phyloP scores from a whole-genome alignment of 2,329 filamentous ascomycete genomes.

The Claviceps africana region DNA sequence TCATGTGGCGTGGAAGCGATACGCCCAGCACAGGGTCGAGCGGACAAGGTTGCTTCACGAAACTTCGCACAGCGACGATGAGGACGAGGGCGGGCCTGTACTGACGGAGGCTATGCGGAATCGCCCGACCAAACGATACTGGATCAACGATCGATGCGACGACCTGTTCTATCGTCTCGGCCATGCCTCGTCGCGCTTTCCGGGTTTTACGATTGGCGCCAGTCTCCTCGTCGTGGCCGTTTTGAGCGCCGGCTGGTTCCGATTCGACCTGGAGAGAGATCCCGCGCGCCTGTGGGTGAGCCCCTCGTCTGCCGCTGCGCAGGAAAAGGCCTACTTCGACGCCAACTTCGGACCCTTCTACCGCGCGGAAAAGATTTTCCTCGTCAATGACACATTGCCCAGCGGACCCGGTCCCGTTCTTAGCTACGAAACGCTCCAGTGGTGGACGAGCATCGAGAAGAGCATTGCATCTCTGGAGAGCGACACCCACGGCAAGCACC shows the following conservation, averaged over 20 bases:
- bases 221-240: conserved; percentile 65
- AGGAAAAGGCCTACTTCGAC: conserved; percentile 92
- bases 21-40: conserved; percentile 62
- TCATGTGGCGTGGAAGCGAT: conserved; percentile 62
- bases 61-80: conserved; percentile 71
- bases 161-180: conserved; percentile 68
- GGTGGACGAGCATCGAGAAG: conserved; percentile 88
- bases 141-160: conserved; percentile 72
- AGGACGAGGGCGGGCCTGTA: conserved; percentile 74
- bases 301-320: conserved; percentile 74
- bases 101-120: conserved; percentile 66
- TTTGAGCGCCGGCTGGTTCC: conserved; percentile 75
- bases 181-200: conserved; percentile 67
- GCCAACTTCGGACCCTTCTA: conserved; percentile 90
- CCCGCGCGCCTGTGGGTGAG: conserved; percentile 95
- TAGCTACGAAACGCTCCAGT: conserved; percentile 73
- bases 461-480: conserved; percentile 62
- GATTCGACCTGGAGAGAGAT: conserved; percentile 79
- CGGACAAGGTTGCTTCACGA: conserved; percentile 79
- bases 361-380: conserved; percentile 80
- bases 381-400: conserved; percentile 70
- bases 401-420: conserved; percentile 61
- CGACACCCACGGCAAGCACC: conserved; percentile 47
- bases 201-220: conserved; percentile 63
- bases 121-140: conserved; percentile 64